Conservation (phyloP, 441 rosid species). For the Mallotus repandus region DNA sequence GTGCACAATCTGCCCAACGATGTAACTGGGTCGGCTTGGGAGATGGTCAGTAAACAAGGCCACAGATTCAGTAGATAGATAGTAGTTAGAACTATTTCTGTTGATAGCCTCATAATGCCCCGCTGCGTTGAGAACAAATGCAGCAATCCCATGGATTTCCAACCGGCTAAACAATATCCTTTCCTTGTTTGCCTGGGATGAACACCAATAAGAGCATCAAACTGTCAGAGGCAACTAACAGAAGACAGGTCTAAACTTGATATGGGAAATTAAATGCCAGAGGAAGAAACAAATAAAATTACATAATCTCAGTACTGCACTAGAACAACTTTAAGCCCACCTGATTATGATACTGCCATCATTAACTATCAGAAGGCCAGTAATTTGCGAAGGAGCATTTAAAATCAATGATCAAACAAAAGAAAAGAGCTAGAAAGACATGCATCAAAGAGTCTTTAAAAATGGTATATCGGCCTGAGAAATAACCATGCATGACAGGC, state of each 20-base stretch:
- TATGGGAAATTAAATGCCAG: too few relatives aligned
- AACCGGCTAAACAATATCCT: constrained; percentile 82
- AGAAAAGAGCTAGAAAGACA: not conserved
- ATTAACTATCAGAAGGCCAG: too few relatives aligned
- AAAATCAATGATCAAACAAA: not conserved
- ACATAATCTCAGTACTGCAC: too few relatives aligned
- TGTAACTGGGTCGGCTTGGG: constrained; percentile 71
- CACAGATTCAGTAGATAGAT: constrained; percentile 87
- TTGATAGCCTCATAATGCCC: constrained; percentile 91
- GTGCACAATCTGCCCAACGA: constrained; percentile 93
- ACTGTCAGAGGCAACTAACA: not conserved
- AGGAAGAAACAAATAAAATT: too few relatives aligned
- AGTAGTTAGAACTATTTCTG: constrained; percentile 71
- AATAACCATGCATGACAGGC: too few relatives aligned
- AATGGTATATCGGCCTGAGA: not conserved
- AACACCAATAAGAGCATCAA: not conserved
- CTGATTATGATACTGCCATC: too few relatives aligned
- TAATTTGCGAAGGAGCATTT: not conserved
- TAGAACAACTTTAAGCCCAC: too few relatives aligned
- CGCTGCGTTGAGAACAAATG: constrained; percentile 73
- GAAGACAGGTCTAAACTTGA: too few relatives aligned
- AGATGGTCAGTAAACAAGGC: constrained; percentile 89
- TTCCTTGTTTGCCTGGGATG: constrained; percentile 80
- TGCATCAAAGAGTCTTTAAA: not conserved
- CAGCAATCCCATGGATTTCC: constrained; percentile 92